phyloP scores from a whole-genome alignment of 352 stramenopile species.

The Peronosclerospora sorghi region DNA sequence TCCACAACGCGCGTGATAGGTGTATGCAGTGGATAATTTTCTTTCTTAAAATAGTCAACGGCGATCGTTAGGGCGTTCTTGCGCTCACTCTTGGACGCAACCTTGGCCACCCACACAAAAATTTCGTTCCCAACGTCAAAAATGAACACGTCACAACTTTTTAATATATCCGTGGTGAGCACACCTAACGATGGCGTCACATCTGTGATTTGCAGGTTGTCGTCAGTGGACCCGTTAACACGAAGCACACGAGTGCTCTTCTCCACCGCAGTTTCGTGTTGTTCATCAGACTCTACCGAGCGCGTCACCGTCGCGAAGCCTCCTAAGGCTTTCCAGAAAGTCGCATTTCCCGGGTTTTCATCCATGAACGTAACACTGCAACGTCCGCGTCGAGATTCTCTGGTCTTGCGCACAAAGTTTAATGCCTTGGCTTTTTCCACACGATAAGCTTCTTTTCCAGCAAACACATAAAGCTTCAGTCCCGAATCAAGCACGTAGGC shows the following conservation, averaged over 20 bases:
- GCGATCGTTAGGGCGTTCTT: conserved; percentile 75
- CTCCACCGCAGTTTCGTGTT: conserved; percentile 44
- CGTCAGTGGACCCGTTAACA: too few species aligned
- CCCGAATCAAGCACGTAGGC: conserved; percentile 94
- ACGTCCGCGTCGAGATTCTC: conserved; percentile 62
- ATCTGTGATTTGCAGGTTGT: too few species aligned
- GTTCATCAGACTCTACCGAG: conserved; percentile 51
- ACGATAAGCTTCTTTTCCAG: conserved; percentile 63
- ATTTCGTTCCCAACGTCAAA: too few species aligned
- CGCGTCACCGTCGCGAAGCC: too few species aligned
- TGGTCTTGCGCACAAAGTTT: conserved; percentile 82
- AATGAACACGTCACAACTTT: conserved; percentile 45
- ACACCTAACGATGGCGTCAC: conserved; percentile 54
- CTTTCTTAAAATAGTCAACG: conserved; percentile 75
- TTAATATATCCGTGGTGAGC: conserved; percentile 74
- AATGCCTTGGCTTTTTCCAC: conserved; percentile 88
- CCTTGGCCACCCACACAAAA: too few species aligned
- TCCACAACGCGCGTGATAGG: too few species aligned
- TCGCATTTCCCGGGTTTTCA: conserved; percentile 80
- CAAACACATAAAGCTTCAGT: too few species aligned
- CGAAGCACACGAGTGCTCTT: conserved; percentile 62
- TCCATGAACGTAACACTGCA: too few species aligned
- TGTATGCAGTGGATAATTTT: conserved; percentile 46
- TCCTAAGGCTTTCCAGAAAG: conserved; percentile 91
- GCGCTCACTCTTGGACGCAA: too few species aligned